A percentile compares a stretch with the other conserved stretches of the same genome.
These are phyloP conservation scores for Microbotryomycetes sp. DNA, from an alignment of 1,284 basidiomycete species.

Conservation along the genomic window DNA sequence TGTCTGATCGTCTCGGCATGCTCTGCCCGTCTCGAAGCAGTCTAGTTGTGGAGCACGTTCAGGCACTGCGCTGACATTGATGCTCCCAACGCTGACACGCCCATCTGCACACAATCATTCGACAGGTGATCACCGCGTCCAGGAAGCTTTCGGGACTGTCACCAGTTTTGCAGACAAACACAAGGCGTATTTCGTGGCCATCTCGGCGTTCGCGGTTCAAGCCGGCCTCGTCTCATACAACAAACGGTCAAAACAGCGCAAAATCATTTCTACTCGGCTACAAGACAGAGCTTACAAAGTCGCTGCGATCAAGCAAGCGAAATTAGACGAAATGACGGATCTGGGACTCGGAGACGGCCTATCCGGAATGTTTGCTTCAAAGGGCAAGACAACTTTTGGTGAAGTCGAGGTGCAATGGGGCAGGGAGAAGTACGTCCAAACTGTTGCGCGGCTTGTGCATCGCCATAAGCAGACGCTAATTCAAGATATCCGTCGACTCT, in stretches of 20 bases:
- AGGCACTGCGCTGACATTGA: not conserved
- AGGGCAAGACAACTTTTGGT: slow-evolving; percentile 4
- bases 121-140: not conserved
- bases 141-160: not conserved
- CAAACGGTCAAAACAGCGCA: not conserved
- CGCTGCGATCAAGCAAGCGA: not conserved
- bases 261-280: not conserved
- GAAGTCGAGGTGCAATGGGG: slow-evolving; percentile 30
- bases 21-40: too few species aligned
- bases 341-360: not conserved
- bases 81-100: not conserved
- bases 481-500: too few species aligned
- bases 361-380: not conserved
- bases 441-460: not conserved
- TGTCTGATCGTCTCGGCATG: too few species aligned
- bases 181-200: not conserved
- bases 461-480: not conserved
- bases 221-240: not conserved
- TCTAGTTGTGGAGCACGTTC: not conserved
- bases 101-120: too few species aligned
- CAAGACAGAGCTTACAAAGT: not conserved
- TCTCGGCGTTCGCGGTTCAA: not conserved
- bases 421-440: slow-evolving; percentile 13
- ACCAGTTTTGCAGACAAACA: not conserved
- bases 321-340: not conserved